Evolutionary conservation across 805 yeast species (phyloP), one percentile per base, ranked within the genome.

Genomic region (Saccharomycopsis sp.): DNA sequence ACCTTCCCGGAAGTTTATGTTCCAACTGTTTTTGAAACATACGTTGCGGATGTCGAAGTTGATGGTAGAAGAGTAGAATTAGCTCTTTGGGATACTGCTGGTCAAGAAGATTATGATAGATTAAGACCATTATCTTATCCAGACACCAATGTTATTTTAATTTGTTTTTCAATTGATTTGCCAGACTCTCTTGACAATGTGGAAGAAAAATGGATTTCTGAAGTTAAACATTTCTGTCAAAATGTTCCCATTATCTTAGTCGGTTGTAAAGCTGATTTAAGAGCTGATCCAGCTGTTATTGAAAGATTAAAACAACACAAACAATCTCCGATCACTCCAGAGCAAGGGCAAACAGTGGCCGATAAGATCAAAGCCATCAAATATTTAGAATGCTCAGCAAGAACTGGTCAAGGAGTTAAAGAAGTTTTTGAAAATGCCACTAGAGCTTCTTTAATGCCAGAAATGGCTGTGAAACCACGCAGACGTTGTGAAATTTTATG

Each of bases 21-120:
- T 36, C 96, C 96, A 57, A 86, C 96, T 20, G 97, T 89, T 47
- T 89, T 89, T 57, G 97, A 89, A 62, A 92, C 88, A 69, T 92
- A 89, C 63, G 96, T 89, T 54, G 94, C 96, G 34, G 96, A 87
- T 61, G 96, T 89, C 44, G 95, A 77, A 57, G 80, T 81, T 44
- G 89, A 82, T 54, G 94, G 94, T 37, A 82, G 89, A 63, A 75
- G 83, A 59, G 96, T 89, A 44, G 95, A 88, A 61, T 69, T 87
- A 62, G 95, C 95, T 5, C 69, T 87, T 51, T 87, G 96, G 96
- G 96, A 87, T 86, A 87, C 96, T 52, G 95, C 96, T 42, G 96
- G 96, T 50, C 96, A 87, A 74, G 96, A 87, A 70, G 96, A 88
- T 68, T 87, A 87, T 60, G 95, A 86, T 63, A 82, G 95, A 21